These are phyloP conservation scores for Fusarium heterosporum DNA, from an alignment of 2,329 filamentous ascomycete genomes.

Conservation along the genomic window DNA sequence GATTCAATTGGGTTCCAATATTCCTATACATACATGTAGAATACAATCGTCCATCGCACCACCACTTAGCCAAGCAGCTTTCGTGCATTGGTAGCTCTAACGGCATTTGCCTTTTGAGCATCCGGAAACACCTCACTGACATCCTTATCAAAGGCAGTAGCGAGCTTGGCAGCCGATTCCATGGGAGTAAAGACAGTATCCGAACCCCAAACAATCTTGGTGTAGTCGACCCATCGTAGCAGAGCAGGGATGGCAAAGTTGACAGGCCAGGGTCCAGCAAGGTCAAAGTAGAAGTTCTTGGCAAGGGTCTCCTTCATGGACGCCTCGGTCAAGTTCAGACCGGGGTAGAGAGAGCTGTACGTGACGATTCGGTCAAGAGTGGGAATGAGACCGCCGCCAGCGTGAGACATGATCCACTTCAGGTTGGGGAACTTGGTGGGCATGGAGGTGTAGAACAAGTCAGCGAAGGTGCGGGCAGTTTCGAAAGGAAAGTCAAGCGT, in stretches of 20 bases:
- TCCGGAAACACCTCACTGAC: slow-evolving; percentile 1
- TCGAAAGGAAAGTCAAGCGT: slow-evolving; percentile 24
- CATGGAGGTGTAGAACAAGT: slow-evolving; percentile 37
- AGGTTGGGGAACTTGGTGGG: slow-evolving; percentile 40
- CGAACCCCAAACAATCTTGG: slow-evolving; percentile 17
- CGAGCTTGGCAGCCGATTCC: slow-evolving; percentile 7
- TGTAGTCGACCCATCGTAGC: slow-evolving; percentile 24
- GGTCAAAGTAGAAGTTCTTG: slow-evolving; percentile 13
- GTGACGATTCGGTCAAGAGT: slow-evolving; percentile 39
- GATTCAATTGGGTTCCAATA: background rate
- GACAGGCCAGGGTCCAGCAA: slow-evolving; percentile 19
- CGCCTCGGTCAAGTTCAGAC: slow-evolving; percentile 12
- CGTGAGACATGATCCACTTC: slow-evolving; percentile 46
- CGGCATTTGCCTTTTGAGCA: slow-evolving; percentile 5
- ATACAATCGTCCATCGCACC: background rate
- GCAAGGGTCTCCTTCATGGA: slow-evolving; percentile 13
- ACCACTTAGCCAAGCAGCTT: background rate
- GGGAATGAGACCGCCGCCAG: slow-evolving; percentile 42
- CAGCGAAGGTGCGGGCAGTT: slow-evolving; percentile 36
- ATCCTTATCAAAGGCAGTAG: slow-evolving; percentile 20
- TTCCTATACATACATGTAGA: background rate
- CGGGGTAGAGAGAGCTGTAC: slow-evolving; percentile 17
- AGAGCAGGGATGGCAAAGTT: slow-evolving; percentile 14
- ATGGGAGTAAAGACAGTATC: slow-evolving; percentile 26
- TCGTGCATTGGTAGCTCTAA: slow-evolving; percentile 15